These are phyloP conservation scores for Aureobasidium sp. DNA, from an alignment of 2,329 filamentous ascomycete species.

Conservation along the genomic window DNA sequence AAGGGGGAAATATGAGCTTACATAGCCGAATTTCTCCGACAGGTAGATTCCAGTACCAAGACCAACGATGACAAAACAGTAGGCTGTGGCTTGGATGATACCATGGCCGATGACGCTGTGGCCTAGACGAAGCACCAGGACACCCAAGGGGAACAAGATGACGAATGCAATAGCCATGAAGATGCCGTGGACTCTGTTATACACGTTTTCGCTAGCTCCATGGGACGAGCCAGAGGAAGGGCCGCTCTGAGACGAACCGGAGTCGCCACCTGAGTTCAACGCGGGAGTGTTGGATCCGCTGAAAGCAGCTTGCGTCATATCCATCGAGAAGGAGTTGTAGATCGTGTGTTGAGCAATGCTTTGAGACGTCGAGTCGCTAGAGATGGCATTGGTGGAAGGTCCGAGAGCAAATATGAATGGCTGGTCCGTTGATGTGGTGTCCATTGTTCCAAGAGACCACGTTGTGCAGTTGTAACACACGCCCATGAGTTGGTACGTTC, in stretches of 20 bases:
- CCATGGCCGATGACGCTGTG: conserved; percentile 38
- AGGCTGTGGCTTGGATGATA: conserved; percentile 32
- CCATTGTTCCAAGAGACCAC: conserved; percentile 30
- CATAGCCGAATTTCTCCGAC: conserved; percentile 32
- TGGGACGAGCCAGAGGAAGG: background rate
- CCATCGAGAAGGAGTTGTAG: conserved; percentile 37
- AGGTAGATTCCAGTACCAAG: conserved; percentile 38
- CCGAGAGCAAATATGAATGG: conserved; percentile 40
- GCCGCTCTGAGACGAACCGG: conserved; percentile 16
- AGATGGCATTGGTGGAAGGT: conserved; percentile 26
- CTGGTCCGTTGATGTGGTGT: conserved; percentile 27
- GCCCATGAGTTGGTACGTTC: conserved; percentile 28
- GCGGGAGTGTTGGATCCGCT: conserved; percentile 11
- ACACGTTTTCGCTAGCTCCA: background rate
- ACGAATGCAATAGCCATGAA: conserved; percentile 32
- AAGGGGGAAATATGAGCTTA: conserved; percentile 22
- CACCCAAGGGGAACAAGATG: conserved; percentile 31
- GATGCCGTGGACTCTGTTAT: conserved; percentile 25
- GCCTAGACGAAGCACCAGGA: conserved; percentile 33
- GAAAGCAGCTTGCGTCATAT: conserved; percentile 33
- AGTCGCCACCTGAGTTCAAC: background rate
- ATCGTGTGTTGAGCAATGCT: conserved; percentile 32
- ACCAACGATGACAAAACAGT: conserved; percentile 32
- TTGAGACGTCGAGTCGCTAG: conserved; percentile 26
- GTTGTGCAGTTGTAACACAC: conserved; percentile 35